Evolutionary conservation across 2,329 filamentous ascomycete species (phyloP), one percentile per base, ranked within the genome.

Genomic region (Neonectria faginata): DNA sequence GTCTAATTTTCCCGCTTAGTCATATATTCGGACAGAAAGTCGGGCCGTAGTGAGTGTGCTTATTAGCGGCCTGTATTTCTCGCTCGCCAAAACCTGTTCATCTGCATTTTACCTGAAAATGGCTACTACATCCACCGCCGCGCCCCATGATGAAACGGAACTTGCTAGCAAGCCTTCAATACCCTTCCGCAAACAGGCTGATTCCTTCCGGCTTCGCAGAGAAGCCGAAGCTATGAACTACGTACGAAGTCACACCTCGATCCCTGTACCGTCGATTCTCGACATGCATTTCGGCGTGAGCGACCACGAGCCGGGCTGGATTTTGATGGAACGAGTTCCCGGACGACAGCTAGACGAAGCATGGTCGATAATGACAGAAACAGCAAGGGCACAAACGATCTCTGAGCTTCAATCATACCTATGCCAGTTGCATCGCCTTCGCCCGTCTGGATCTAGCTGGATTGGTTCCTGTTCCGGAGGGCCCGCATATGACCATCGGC

Each of bases 171-270:
- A 25, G 10, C 10, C 11, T 47, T 5, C 10, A 14, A 33, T 33
- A 16, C 20, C 44, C 9, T 50, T 50, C n/a, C 47, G 47, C 31
- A 56, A 56, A 56, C 8, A 33, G 22, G 53, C 33, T 16, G 36
- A 42, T n/a, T 16, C 39, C 25, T 42, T 56, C 53, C 20, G 53
- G n/a, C 53, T 56, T 22, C 53, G 53, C 53, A 44, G 39, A 56
- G 53, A 56, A 39, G 36, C 14, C 16, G 53, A 44, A 44, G 53
- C 53, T 18, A 56, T 56, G 36, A 22, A 39, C 22, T 56, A 56
- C 16, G 36, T 56, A 45, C 53, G 36, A 27, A 42, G 36, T 29
- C 53, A 44, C 36, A 56, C 47, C 47, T 50, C 47, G 25, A 29
- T 50, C 47, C 25, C 25, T 16, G 39, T 56, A 29, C 36, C 39